Conservation (phyloP, 2,329 filamentous ascomycete genomes). For the Stachybotrys chlorohalonatus region DNA sequence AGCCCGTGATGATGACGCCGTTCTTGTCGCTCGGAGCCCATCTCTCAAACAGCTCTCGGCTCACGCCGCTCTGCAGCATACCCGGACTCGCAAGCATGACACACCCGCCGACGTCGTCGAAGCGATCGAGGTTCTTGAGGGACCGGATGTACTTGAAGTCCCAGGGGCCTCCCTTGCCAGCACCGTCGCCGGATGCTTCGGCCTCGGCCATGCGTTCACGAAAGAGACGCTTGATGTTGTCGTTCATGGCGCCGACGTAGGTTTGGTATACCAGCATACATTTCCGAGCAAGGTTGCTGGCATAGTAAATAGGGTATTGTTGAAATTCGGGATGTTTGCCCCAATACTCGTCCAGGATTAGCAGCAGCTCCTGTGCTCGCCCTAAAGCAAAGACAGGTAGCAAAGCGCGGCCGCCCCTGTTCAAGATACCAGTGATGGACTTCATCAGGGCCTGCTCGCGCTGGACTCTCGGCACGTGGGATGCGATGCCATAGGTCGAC, state of each 20-base stretch:
- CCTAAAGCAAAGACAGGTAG: constrained; percentile 95
- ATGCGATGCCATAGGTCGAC: constrained; percentile 93
- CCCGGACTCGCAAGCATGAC: constrained; percentile 96
- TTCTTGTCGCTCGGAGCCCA: constrained; percentile 97
- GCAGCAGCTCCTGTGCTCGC: constrained; percentile 81
- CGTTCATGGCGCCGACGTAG: constrained; percentile 97
- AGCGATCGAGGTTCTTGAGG: constrained; percentile 85
- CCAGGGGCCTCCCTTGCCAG: constrained; percentile 80
- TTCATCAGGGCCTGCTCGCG: constrained; percentile 93
- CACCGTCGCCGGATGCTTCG: constrained; percentile 66
- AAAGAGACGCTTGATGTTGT: constrained; percentile 96
- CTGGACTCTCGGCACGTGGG: constrained; percentile 82
- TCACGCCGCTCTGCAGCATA: constrained; percentile 97
- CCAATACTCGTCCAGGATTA: constrained; percentile 98
- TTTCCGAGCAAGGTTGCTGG: constrained; percentile 85
- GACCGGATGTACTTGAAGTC: constrained; percentile 93
- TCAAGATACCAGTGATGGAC: constrained; percentile 81
- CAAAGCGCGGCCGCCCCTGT: constrained; percentile 82
- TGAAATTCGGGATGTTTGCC: constrained; percentile 79
- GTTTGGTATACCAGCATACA: constrained; percentile 99
- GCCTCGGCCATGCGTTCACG: constrained; percentile 85
- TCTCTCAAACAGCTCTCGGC: constrained; percentile 81
- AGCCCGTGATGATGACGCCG: constrained; percentile 96
- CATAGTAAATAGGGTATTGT: constrained; percentile 93
- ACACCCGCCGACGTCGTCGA: constrained; percentile 90